Percentiles rank a stretch among this genome's conserved stretches.
Evolutionary conservation across 257 asterid species (phyloP).

Genomic region (Plantago elongata): DNA sequence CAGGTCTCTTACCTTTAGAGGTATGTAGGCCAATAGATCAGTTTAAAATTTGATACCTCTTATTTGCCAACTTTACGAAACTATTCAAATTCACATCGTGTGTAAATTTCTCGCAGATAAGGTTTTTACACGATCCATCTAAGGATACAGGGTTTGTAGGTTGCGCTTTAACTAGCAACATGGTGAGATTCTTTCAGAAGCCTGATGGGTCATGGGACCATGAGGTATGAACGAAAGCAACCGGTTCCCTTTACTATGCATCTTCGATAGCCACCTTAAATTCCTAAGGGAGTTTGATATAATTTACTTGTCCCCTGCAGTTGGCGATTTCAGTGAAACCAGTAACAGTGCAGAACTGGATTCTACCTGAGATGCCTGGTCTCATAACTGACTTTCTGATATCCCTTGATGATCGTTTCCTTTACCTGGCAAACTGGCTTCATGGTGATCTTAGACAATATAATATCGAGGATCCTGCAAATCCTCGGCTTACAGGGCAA

Average conservation of each 20-base stretch:
- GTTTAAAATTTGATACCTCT: background rate
- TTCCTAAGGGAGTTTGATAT: background rate
- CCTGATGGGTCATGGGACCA: slow-evolving; percentile 83
- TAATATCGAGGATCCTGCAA: slow-evolving; percentile 71
- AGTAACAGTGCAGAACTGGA: slow-evolving; percentile 60
- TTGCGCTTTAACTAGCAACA: slow-evolving; percentile 80
- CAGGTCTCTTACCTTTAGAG: slow-evolving; percentile 93
- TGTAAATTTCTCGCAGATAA: slow-evolving; percentile 37
- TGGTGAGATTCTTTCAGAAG: slow-evolving; percentile 81
- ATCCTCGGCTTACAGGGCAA: slow-evolving; percentile 66
- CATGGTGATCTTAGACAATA: slow-evolving; percentile 94
- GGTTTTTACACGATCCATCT: slow-evolving; percentile 84
- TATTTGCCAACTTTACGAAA: background rate
- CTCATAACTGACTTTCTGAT: slow-evolving; percentile 66
- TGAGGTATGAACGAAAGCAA: slow-evolving; percentile 44
- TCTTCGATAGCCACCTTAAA: background rate
- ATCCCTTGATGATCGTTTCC: slow-evolving; percentile 59
- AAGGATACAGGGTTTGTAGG: slow-evolving; percentile 90
- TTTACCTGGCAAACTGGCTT: slow-evolving; percentile 77
- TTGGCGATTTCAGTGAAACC: slow-evolving; percentile 49
- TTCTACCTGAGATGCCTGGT: slow-evolving; percentile 73
- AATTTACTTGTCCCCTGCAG: slow-evolving; percentile 28
- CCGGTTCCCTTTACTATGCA: background rate
- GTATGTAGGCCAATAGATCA: slow-evolving; percentile 25
- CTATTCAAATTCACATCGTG: background rate